These are phyloP conservation scores for Cladophialophora carrionii DNA, from an alignment of 2,329 filamentous ascomycete genomes.

Conservation along the genomic window DNA sequence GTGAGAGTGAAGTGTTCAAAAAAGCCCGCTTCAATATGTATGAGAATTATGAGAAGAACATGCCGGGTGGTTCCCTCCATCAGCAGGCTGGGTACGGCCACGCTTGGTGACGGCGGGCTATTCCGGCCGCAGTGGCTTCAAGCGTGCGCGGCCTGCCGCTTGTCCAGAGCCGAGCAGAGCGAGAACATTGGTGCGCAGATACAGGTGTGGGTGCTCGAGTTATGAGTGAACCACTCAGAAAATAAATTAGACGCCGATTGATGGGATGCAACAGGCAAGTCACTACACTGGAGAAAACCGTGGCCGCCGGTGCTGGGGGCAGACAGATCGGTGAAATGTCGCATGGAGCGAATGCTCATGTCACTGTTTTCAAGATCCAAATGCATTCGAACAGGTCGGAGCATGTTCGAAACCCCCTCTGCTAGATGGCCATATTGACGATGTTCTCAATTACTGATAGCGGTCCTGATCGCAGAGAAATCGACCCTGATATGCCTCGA, in stretches of 20 bases:
- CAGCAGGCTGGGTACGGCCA: constrained; percentile 10
- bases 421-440: neutral
- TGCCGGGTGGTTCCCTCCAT: constrained; percentile 4
- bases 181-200: neutral
- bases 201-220: neutral
- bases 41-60: neutral
- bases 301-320: neutral
- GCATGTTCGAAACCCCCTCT: neutral
- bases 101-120: constrained; percentile 4
- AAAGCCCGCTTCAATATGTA: constrained; percentile 10
- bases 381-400: neutral
- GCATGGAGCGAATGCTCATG: neutral
- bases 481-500: too few species aligned
- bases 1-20: neutral
- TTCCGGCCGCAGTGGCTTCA: neutral
- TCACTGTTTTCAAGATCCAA: neutral
- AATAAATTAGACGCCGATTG: neutral
- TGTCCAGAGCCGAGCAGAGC: neutral
- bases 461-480: too few species aligned
- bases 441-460: too few species aligned
- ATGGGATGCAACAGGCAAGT: neutral
- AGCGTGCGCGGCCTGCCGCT: neutral
- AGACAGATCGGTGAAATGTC: neutral
- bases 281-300: neutral
- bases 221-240: neutral